Base-by-base conservation (phyloP, 2,329 filamentous ascomycete genomes). In the Plectosphaerella plurivora region DNA sequence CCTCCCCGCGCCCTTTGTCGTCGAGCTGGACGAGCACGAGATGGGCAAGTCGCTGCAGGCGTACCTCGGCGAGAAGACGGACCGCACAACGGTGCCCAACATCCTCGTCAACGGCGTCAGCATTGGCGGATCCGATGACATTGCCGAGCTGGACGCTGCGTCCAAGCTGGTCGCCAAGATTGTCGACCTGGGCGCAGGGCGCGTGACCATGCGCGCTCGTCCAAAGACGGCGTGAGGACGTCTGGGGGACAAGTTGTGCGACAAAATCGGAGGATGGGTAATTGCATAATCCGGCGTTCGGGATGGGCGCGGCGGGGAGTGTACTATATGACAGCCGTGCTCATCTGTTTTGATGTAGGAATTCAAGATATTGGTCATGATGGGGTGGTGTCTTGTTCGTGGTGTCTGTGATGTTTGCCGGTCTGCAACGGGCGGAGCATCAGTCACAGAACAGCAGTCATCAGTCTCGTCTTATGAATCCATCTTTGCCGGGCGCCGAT, bases 61-160 rank as follows among this genome's bases (percentile, higher is more conserved):
- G 10, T 79, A 83, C 16, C 76, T 99, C 10, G 78, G 70, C 15
- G 80, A 85, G 54, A 87, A 82, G 65, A 97, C 94, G 0, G 88
- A 89, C 45, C 82, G 93, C 48, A 78, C 76, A 54, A 99, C 94
- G 0, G 94, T 99, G 0, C 94, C 94, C 15, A 99, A 99, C 65
- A 81, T 97, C 36, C 78, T 99, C 60, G 79, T 99, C 62, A 89
- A 91, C 63, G 91, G 91, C 45, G 85, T 87, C 68, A 94, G 88
- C 69, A 90, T 97, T 55, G 94, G 94, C 46, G 94, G 94, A 20
- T 85, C 90, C 48, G 93, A 97, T 65, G 91, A 97, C 55, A 81
- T 99, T 52, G 80, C 83, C 47, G 84, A 81, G 24, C 74, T 97
- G 55, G 84, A 92, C 65, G 69, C 74, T 25, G 77, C 79, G 33